Base-by-base conservation (phyloP, 2,329 filamentous ascomycete species). In the Sarocladiaceae sp. region DNA sequence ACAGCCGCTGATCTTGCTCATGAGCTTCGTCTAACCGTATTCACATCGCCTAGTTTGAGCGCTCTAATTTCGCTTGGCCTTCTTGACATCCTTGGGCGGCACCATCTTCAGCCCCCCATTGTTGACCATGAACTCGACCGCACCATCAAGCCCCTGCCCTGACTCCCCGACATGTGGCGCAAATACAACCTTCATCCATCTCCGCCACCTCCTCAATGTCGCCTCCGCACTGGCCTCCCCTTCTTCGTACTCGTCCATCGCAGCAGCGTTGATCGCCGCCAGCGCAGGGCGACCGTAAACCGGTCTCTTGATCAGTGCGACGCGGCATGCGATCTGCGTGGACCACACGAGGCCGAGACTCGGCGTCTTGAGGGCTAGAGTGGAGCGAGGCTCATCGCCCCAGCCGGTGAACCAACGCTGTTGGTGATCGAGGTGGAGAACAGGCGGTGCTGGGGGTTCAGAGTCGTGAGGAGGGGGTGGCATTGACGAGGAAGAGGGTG, bases 341-440 rank as follows among this genome's bases (percentile, higher is more conserved):
- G 88, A 82, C 91, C 91, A 97, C 10, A 94, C 84, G 6, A 95
- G 73, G 1, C 91, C 91, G 19, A 97, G 66, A 6, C 86, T 86
- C 0, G 91, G 91, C 0, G 87, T 95, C 65, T 96, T 97, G 45
- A 84, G 65, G 7, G 64, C 55, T 40, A 68, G 61, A 11, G 65
- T 57, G 16, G 67, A 61, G 20, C 64, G 55, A 13, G 73, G 67
- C 45, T 81, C 73, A 60, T 95, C 87, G 18, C 91, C 89, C 91
- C 93, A 96, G 50, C 93, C 90, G 3, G 90, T 94, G 65, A 96
- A 95, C 79, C 90, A 96, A 33, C 86, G 78, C 61, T 96, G 88
- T 64, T 97, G 91, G 63, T 96, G 86, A 54, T 94, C 83, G 7
- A 96, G 76, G 24, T 79, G 76, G 29, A 96, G 71, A 0, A 82